Evolutionary conservation across 208 protist species (phyloP), one percentile per base, ranked within the genome.

Genomic region (Angomonas ambiguus): DNA sequence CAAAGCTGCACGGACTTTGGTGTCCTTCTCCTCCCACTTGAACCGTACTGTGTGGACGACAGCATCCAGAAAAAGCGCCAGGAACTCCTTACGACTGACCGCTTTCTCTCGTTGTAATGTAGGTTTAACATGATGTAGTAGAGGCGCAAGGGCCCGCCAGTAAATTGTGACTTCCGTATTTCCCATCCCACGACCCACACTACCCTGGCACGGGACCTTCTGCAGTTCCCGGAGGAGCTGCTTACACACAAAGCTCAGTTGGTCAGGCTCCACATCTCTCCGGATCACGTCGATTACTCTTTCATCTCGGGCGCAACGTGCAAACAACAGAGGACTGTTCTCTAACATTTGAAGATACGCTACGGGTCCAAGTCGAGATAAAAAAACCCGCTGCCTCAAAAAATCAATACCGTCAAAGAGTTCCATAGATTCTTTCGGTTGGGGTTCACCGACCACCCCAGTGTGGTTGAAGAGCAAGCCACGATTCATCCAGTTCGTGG

Each of bases 401-500:
- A 75, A 76, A 5, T 69, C 51, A 11, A 82, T 53, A 3, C 78
- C 84, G 45, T 89, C 77, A 34, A 85, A 84, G 42, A 65, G 30
- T 16, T 28, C 22, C 1, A 22, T 20, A 1, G 20, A 48, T 20
- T 3, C 22, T 24, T 4, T 53, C 10, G 2, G 42, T 10, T 10
- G 8, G 2, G 41, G 16, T 3, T 32, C 51, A n/a, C 8, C 28
- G 22, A 18, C n/a, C 25, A n/a, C 16, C 16, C 28, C 42, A 5
- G n/a, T 22, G 20, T 41, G 34, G 27, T 32, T 10, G 33, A 42
- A 34, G 11, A 51, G 38, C 10, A 59, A 30, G 31, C 56, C 16
- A 31, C 80, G 77, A 1, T 71, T 75, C 51, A 79, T 72, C 87
- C 87, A 93, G 62, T 91, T 86, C n/a, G 76, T 68, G 22, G 84